Percentiles rank a stretch among this genome's conserved stretches.
Evolutionary conservation across 1,284 basidiomycete genomes (phyloP).

Genomic region (Omphalotus olearius): DNA sequence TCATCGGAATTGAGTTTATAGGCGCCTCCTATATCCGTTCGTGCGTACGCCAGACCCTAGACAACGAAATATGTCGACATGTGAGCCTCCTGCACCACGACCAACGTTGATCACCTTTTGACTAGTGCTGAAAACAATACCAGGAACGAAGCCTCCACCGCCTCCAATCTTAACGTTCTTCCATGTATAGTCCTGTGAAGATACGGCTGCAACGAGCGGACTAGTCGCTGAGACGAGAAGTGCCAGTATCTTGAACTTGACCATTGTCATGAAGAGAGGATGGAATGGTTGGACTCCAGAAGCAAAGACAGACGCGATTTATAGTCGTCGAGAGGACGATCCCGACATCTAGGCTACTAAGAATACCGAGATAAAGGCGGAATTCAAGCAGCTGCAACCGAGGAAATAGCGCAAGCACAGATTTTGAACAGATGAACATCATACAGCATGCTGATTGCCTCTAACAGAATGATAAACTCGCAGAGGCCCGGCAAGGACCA

Average conservation of each 20-base stretch:
- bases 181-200: slow-evolving; percentile 54
- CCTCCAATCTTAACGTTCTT: slow-evolving; percentile 59
- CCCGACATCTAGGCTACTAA: neutral
- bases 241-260: slow-evolving; percentile 21
- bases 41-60: slow-evolving; percentile 58
- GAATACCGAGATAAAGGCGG: slow-evolving; percentile 4
- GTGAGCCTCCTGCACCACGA: neutral
- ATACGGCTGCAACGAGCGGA: slow-evolving; percentile 32
- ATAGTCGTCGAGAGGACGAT: neutral
- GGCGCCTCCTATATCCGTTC: slow-evolving; percentile 65
- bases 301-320: neutral
- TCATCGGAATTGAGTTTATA: slow-evolving; percentile 60
- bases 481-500: too few relatives aligned
- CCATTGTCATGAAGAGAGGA: slow-evolving; percentile 17
- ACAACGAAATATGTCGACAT: slow-evolving; percentile 15
- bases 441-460: too few relatives aligned
- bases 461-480: too few relatives aligned
- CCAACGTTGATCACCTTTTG: slow-evolving; percentile 27
- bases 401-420: too few relatives aligned
- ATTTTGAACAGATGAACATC: too few relatives aligned
- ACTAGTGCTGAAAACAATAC: slow-evolving; percentile 58
- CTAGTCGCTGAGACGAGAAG: slow-evolving; percentile 19
- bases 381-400: neutral
- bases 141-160: slow-evolving; percentile 46
- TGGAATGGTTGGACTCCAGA: neutral